Conservation (phyloP, 2,329 filamentous ascomycete species). For the Mycosphaerella arachidis region DNA sequence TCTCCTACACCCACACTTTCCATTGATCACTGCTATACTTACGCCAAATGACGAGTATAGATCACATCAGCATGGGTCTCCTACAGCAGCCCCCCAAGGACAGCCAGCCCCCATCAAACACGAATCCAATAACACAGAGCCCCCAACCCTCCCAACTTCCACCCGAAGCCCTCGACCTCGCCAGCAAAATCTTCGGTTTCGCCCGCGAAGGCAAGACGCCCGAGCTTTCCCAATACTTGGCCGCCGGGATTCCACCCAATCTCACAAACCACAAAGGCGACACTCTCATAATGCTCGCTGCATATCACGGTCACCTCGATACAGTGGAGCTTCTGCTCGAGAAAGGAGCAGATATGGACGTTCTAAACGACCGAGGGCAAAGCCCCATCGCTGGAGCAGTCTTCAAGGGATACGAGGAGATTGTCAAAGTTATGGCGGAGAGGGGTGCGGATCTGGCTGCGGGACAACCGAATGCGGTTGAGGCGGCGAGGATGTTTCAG, state of each 20-base stretch:
- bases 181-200: slow-evolving; percentile 62
- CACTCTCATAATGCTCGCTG: slow-evolving; percentile 68
- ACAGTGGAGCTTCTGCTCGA: slow-evolving; percentile 58
- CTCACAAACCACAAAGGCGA: slow-evolving; percentile 71
- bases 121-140: neutral
- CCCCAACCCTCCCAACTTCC: slow-evolving; percentile 40
- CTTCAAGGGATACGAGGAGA: slow-evolving; percentile 64
- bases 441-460: slow-evolving; percentile 38
- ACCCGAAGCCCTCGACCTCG: slow-evolving; percentile 62
- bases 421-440: slow-evolving; percentile 53
- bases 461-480: slow-evolving; percentile 45
- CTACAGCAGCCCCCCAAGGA: slow-evolving; percentile 9
- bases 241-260: slow-evolving; percentile 62
- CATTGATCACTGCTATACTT: neutral
- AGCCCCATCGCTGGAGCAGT: slow-evolving; percentile 67
- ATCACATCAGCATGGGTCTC: slow-evolving; percentile 12
- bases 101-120: neutral
- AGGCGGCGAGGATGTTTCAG: slow-evolving; percentile 46
- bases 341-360: slow-evolving; percentile 62
- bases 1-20: neutral
- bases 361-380: slow-evolving; percentile 63
- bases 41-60: neutral
- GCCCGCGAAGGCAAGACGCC: slow-evolving; percentile 57
- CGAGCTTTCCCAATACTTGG: slow-evolving; percentile 59
- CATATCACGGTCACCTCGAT: slow-evolving; percentile 62